phyloP scores from a whole-genome alignment of 1,284 basidiomycete genomes.

The Neolentinus lepideus region DNA sequence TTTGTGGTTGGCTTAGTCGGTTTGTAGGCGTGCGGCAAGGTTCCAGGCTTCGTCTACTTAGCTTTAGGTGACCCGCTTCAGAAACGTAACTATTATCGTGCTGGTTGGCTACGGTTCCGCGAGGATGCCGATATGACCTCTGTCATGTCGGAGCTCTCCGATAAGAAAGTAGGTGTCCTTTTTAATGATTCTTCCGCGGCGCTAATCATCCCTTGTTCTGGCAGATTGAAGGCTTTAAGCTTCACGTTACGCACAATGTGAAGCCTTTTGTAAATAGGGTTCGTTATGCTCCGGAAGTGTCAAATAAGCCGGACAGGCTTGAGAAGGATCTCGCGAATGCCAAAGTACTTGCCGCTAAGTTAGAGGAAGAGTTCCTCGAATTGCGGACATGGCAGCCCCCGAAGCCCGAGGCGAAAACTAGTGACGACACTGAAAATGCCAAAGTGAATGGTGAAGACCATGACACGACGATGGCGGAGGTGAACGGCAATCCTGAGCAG shows the following conservation, averaged over 20 bases:
- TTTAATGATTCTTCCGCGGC: constrained; percentile 1
- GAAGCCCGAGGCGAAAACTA: constrained; percentile 14
- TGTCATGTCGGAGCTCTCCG: constrained; percentile 67
- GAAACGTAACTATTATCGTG: constrained; percentile 86
- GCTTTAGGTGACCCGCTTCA: constrained; percentile 86
- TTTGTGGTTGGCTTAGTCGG: constrained; percentile 5
- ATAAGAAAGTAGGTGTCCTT: constrained; percentile 63
- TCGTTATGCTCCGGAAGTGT: constrained; percentile 75
- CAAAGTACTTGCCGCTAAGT: constrained; percentile 57
- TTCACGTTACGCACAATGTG: constrained; percentile 81
- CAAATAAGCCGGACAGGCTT: constrained; percentile 72
- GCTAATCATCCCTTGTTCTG: constrained; percentile 8
- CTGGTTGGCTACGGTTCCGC: constrained; percentile 84
- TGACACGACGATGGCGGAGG: constrained; percentile 38
- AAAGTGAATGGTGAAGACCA: constrained; percentile 26
- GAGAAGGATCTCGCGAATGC: constrained; percentile 72
- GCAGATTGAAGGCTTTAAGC: constrained; percentile 88
- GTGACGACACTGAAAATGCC: constrained; percentile 15
- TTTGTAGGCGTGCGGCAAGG: constrained; percentile 52
- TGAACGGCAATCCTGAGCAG: constrained; percentile 22
- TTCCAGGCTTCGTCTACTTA: constrained; percentile 72
- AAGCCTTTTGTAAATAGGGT: constrained; percentile 74
- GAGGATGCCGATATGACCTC: constrained; percentile 77
- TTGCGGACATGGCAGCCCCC: constrained; percentile 39
- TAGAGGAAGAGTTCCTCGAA: constrained; percentile 62